Percentiles rank a stretch among this genome's conserved stretches.
phyloP scores from a whole-genome alignment of 1,284 basidiomycete genomes.

The Cryptococcus hybrid region DNA sequence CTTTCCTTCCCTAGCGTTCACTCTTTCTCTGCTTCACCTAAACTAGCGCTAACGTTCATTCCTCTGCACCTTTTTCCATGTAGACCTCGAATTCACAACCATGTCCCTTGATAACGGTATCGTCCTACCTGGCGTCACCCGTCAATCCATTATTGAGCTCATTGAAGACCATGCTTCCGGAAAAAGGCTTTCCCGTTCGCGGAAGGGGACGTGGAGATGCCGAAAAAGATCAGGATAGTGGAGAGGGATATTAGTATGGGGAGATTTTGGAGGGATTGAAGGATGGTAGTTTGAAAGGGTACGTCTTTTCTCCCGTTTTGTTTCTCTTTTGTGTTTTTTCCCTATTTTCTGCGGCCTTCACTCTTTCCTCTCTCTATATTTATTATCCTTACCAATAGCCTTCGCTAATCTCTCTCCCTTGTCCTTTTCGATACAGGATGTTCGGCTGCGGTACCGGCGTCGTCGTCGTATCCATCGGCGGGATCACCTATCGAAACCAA shows the following conservation, averaged over 20 bases:
- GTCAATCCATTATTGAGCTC: slow-evolving; percentile 42
- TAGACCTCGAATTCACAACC: slow-evolving; percentile 45
- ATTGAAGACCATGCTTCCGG: slow-evolving; percentile 36
- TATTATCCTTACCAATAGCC: neutral
- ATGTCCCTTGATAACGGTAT: slow-evolving; percentile 47
- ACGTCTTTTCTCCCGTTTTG: slow-evolving; percentile 6
- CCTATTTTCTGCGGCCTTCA: no score
- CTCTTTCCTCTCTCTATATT: neutral
- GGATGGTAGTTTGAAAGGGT: slow-evolving; percentile 44
- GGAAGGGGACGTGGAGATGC: slow-evolving; percentile 21
- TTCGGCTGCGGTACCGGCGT: slow-evolving; percentile 47
- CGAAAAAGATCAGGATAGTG: slow-evolving; percentile 43
- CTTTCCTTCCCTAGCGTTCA: neutral
- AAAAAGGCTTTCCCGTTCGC: slow-evolving; percentile 31
- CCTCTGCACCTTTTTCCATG: neutral
- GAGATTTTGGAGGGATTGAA: slow-evolving; percentile 36
- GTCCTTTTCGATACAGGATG: slow-evolving; percentile 21
- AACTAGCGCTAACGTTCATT: neutral
- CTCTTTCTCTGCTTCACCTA: neutral
- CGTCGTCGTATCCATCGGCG: slow-evolving; percentile 36
- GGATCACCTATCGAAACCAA: slow-evolving; percentile 33
- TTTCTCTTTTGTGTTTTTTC: neutral
- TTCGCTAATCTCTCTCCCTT: neutral
- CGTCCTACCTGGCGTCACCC: slow-evolving; percentile 47
- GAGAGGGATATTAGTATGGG: slow-evolving; percentile 45